These are phyloP conservation scores for Paecilomyces niveus DNA, from an alignment of 2,329 filamentous ascomycete species.

Conservation along the genomic window DNA sequence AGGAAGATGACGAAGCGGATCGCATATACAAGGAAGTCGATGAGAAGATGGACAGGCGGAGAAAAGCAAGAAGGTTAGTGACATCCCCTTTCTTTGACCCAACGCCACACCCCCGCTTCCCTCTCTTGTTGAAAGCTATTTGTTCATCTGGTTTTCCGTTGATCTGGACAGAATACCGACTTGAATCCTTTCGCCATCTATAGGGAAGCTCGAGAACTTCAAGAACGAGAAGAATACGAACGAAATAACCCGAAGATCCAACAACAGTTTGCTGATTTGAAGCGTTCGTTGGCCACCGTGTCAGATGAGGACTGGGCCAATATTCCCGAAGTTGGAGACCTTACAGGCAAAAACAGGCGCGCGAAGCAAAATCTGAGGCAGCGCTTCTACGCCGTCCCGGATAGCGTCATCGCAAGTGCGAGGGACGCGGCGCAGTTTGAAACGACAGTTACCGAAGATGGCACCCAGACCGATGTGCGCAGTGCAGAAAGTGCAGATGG, in stretches of 20 bases:
- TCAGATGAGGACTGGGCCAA: slow-evolving; percentile 96
- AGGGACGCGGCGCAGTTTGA: slow-evolving; percentile 74
- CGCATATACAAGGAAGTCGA: slow-evolving; percentile 93
- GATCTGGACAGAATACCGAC: slow-evolving; percentile 72
- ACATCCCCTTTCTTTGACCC: slow-evolving; percentile 15
- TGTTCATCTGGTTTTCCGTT: slow-evolving; percentile 61
- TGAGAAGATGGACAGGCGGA: slow-evolving; percentile 88
- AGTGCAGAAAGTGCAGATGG: slow-evolving; percentile 57
- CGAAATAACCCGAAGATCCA: slow-evolving; percentile 97
- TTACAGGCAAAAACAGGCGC: slow-evolving; percentile 88
- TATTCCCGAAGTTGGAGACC: slow-evolving; percentile 89
- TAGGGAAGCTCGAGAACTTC: slow-evolving; percentile 89
- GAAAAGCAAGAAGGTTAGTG: slow-evolving; percentile 80
- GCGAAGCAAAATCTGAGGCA: slow-evolving; percentile 75
- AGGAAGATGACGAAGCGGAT: slow-evolving; percentile 96
- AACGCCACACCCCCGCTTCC: slow-evolving; percentile 7
- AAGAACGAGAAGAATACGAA: slow-evolving; percentile 92
- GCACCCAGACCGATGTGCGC: slow-evolving; percentile 42
- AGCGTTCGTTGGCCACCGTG: slow-evolving; percentile 78
- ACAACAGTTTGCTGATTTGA: slow-evolving; percentile 93
- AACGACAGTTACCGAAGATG: slow-evolving; percentile 81
- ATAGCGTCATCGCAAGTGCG: slow-evolving; percentile 86
- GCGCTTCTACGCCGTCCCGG: slow-evolving; percentile 91
- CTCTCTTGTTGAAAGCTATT: slow-evolving; percentile 38
- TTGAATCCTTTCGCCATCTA: slow-evolving; percentile 48